Evolutionary conservation across 2,329 filamentous ascomycete species (phyloP).

Genomic region (Westerdykella sp.): DNA sequence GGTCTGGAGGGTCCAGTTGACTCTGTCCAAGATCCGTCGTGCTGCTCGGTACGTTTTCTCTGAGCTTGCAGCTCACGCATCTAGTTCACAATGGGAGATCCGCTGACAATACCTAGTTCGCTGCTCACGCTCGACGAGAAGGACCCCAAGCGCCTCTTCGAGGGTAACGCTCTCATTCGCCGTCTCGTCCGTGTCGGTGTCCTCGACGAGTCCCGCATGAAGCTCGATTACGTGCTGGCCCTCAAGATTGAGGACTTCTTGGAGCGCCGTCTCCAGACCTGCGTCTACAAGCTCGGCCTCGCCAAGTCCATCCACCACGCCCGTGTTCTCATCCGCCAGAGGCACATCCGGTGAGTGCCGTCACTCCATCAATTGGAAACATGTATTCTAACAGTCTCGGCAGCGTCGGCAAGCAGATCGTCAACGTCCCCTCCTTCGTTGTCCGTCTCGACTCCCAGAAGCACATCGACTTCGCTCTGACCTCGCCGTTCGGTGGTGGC

Average conservation of each 20-base stretch:
- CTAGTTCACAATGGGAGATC: not conserved
- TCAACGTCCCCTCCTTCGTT: constrained; percentile 99
- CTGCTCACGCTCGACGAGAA: constrained; percentile 99
- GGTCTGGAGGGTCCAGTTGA: constrained; percentile 99
- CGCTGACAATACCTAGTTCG: constrained; percentile 59
- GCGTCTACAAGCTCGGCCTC: constrained; percentile 99
- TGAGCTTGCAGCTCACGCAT: not conserved
- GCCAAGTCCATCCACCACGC: constrained; percentile 99
- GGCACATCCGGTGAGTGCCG: constrained; percentile 73
- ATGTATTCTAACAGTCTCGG: constrained; percentile 11
- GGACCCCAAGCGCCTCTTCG: constrained; percentile 99
- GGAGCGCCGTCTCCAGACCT: constrained; percentile 99
- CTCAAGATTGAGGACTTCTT: constrained; percentile 99
- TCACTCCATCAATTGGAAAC: not conserved
- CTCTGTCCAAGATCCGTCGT: constrained; percentile 99
- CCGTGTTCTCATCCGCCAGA: constrained; percentile 98
- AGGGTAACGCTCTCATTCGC: constrained; percentile 99
- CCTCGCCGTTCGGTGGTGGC: constrained; percentile 95
- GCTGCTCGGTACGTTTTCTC: constrained; percentile 77
- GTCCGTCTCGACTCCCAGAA: constrained; percentile 99
- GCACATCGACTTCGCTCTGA: constrained; percentile 99
- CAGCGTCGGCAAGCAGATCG: constrained; percentile 99
- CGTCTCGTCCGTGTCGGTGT: constrained; percentile 99
- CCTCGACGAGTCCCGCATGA: constrained; percentile 99
- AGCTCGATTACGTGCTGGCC: constrained; percentile 99